Conservation (phyloP, 108 stramenopile species). For the Discostella stelligeroides region DNA sequence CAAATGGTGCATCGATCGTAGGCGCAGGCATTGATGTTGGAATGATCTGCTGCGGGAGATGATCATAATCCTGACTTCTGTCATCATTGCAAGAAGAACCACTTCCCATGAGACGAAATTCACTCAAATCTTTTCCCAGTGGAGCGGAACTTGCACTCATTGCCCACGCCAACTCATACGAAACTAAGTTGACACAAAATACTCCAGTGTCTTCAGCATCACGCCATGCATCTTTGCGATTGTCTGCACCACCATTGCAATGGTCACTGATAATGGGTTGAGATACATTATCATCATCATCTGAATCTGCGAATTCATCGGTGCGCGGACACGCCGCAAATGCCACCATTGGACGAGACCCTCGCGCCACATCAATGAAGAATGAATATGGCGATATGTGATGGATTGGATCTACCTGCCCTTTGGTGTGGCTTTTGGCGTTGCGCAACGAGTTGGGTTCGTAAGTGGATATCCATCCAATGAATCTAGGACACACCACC, state of each 20-base stretch:
- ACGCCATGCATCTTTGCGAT: constrained; percentile 34
- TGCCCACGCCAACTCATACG: constrained; percentile 27
- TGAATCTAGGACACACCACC: constrained; percentile 28
- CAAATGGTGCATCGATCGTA: constrained; percentile 18
- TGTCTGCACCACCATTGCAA: not conserved
- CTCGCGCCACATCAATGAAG: constrained; percentile 32
- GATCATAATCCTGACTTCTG: not conserved
- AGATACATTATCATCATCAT: constrained; percentile 6
- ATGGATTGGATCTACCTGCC: constrained; percentile 7
- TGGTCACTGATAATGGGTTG: not conserved
- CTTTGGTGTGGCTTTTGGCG: not conserved
- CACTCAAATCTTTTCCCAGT: constrained; percentile 30
- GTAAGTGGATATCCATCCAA: constrained; percentile 40
- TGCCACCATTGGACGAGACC: constrained; percentile 33
- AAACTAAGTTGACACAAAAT: constrained; percentile 36
- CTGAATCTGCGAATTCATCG: constrained; percentile 23
- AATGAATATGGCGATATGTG: constrained; percentile 43
- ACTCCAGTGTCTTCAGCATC: constrained; percentile 33
- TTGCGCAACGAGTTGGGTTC: constrained; percentile 12
- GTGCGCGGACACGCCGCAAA: constrained; percentile 36
- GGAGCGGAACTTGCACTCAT: constrained; percentile 40
- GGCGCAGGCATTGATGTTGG: constrained; percentile 25
- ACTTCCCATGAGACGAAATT: constrained; percentile 23
- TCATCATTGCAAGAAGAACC: not conserved
- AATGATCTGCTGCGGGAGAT: not conserved